phyloP scores from a whole-genome alignment of 805 yeast species.

The Schizosaccharomyces cryophilus region DNA sequence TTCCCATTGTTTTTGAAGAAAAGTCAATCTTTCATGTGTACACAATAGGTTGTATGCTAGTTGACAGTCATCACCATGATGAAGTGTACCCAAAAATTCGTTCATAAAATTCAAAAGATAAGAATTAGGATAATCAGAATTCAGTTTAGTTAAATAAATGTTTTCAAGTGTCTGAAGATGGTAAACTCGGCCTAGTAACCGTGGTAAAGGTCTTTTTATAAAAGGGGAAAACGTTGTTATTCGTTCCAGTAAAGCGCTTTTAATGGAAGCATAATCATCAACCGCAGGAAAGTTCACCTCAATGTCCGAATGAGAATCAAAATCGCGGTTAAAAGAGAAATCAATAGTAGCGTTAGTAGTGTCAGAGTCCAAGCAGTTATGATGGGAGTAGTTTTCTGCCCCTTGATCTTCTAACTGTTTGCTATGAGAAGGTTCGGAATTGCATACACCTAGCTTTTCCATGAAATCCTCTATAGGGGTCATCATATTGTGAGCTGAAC shows the following conservation, averaged over 20 bases:
- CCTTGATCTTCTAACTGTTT: no score
- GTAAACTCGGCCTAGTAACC: background rate
- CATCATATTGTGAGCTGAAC: background rate
- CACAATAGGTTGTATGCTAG: background rate
- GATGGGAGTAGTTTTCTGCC: background rate
- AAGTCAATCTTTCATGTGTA: background rate
- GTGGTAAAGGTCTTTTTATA: background rate
- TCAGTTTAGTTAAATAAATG: background rate
- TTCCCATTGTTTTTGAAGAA: conserved; percentile 40
- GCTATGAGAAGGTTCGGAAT: no score
- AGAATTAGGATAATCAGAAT: background rate
- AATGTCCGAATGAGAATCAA: background rate
- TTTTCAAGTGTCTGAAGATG: background rate
- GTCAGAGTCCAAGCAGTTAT: background rate
- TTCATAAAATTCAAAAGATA: no score
- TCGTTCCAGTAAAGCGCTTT: background rate
- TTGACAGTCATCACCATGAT: background rate
- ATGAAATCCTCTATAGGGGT: background rate
- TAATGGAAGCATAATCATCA: background rate
- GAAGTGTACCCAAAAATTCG: no score
- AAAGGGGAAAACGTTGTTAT: background rate
- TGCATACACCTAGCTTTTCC: no score
- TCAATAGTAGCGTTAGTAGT: background rate
- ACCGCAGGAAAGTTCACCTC: background rate
- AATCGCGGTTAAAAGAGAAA: background rate